Conservation (phyloP, 169 alveolate genomes). For the Toxoplasma gondii region DNA sequence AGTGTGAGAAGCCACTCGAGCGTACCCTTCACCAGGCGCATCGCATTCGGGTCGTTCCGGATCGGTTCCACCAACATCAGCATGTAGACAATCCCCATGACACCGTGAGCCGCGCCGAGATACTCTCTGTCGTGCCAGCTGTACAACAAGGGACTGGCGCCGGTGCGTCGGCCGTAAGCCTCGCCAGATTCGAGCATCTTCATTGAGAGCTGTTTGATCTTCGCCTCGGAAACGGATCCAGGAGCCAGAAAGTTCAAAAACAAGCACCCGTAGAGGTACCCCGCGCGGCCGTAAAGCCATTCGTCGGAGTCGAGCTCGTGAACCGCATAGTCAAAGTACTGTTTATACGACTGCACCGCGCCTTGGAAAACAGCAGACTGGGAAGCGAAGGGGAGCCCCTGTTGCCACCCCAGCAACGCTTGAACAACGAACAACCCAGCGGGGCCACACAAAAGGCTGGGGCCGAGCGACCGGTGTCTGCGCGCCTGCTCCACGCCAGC, state of each 20-base stretch:
- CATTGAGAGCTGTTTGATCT: not conserved
- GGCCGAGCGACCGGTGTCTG: not conserved
- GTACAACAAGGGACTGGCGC: not conserved
- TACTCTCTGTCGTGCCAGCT: not conserved
- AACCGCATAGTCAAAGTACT: not conserved
- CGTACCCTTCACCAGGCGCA: not conserved
- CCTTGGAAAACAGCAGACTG: not conserved
- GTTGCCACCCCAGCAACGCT: not conserved
- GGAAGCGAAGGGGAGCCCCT: not conserved
- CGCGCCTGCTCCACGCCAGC: not conserved
- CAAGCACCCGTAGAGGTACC: conserved; percentile 18
- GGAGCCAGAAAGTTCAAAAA: not conserved
- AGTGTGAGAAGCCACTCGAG: conserved; percentile 23
- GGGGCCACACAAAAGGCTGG: conserved; percentile 23
- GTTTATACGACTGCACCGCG: not conserved
- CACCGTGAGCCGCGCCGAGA: conserved; percentile 11
- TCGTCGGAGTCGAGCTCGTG: not conserved
- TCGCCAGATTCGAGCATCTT: not conserved
- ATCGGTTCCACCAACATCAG: not conserved
- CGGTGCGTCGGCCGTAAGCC: not conserved
- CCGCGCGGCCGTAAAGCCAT: conserved; percentile 41
- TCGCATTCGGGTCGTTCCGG: not conserved
- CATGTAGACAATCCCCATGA: not conserved
- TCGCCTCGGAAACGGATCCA: not conserved
- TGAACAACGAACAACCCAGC: not conserved